A percentile compares a stretch with the other conserved stretches of the same genome.
Evolutionary conservation across 495 filamentous ascomycete species (phyloP).

Genomic region (Annulohypoxylon bovei): DNA sequence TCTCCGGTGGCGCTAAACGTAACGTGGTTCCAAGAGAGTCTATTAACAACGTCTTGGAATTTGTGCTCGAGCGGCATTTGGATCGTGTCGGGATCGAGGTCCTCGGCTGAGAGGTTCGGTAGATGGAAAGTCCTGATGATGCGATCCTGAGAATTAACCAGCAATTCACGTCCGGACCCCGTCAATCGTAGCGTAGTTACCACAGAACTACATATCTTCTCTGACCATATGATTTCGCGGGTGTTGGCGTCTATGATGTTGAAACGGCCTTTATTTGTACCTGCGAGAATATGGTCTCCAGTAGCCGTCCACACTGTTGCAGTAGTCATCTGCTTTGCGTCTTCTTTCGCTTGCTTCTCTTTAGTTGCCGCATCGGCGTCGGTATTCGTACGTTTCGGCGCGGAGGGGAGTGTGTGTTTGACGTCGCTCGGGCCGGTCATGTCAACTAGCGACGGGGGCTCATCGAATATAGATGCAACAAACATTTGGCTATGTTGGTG

Average conservation of each 20-base stretch:
- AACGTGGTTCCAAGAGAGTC: slow-evolving; percentile 93
- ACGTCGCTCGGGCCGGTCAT: slow-evolving; percentile 69
- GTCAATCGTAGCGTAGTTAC: slow-evolving; percentile 89
- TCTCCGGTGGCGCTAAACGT: slow-evolving; percentile 93
- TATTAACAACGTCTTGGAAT: slow-evolving; percentile 97
- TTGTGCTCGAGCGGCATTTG: slow-evolving; percentile 94
- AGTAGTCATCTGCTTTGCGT: slow-evolving; percentile 93
- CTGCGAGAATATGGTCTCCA: slow-evolving; percentile 87
- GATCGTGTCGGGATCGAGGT: slow-evolving; percentile 74
- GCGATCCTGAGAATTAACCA: slow-evolving; percentile 90
- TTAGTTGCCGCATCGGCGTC: slow-evolving; percentile 69
- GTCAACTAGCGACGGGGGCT: slow-evolving; percentile 88
- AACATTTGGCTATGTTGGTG: slow-evolving; percentile 72
- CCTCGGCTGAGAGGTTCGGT: slow-evolving; percentile 60
- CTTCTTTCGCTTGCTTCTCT: slow-evolving; percentile 88
- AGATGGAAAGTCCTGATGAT: slow-evolving; percentile 87
- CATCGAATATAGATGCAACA: slow-evolving; percentile 90
- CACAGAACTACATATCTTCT: slow-evolving; percentile 83
- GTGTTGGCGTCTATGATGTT: slow-evolving; percentile 89
- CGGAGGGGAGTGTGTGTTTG: slow-evolving; percentile 81
- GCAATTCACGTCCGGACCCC: slow-evolving; percentile 81
- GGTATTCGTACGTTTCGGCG: slow-evolving; percentile 75
- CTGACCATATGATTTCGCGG: slow-evolving; percentile 82
- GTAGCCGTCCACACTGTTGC: slow-evolving; percentile 85
- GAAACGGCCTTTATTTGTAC: slow-evolving; percentile 92